Base-by-base conservation (phyloP, 805 yeast genomes). In the Candida endomychidarum region DNA sequence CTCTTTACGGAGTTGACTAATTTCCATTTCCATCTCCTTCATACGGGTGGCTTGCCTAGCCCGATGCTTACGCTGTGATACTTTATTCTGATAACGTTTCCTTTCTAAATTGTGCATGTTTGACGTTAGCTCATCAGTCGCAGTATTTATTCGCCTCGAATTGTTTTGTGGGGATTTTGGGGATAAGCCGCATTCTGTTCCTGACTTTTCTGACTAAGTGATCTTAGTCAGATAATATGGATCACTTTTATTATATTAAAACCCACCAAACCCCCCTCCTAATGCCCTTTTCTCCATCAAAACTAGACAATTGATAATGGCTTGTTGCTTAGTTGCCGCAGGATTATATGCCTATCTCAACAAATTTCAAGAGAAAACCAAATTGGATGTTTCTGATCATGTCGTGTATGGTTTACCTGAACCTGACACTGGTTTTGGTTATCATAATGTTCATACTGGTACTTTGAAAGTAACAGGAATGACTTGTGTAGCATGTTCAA, bases 51-150 rank as follows among this genome's bases (percentile, higher is more conserved):
- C 32, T 18, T 38, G 42, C 8, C 42, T n/a, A 11, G 42, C 42
- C 19, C 42, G 42, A 26, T 38, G 42, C 25, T 38, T 38, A n/a
- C 42, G 37, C 21, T 38, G 42, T 12, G 37, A 30, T 22, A 38
- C 36, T 32, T 38, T 38, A 18, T 38, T 38, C 25, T 38, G 42
- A 5, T 23, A 22, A 7, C 42, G 20, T 22, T 38, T 38, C 31
- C 38, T 21, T 20, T 32, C 42, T 32, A 18, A 24, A 8, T 38
- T 31, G 3, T 20, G 30, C 41, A 38, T 27, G 16, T 14, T 19
- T 20, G 23, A 7, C 6, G 9, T 20, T 20, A 7, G 23, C 23
- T 20, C 23, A 20, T 20, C n/a, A n/a, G n/a, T 7, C 23, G 8
- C 9, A 24, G 12, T 5, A 8, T 24, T 8, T 24, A 5, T 24